phyloP scores from a whole-genome alignment of 345 rosid genomes.

The Acer negundo region DNA sequence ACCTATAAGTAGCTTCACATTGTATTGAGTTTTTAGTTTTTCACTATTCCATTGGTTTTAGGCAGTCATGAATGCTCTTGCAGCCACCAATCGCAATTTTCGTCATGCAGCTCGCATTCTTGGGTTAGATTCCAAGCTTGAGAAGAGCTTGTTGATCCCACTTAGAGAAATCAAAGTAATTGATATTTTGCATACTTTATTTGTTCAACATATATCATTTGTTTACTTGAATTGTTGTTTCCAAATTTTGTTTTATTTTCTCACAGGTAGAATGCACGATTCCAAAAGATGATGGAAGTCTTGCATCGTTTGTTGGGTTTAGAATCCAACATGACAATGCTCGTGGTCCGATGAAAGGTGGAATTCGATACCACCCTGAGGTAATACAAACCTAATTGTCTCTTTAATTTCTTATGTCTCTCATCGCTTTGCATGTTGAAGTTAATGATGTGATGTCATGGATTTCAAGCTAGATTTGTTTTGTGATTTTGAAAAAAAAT shows the following conservation, averaged over 20 bases:
- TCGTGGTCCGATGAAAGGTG: constrained; percentile 88
- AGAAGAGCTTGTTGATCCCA: constrained; percentile 59
- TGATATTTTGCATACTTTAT: background rate
- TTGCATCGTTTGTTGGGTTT: constrained; percentile 77
- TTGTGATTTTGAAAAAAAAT: background rate
- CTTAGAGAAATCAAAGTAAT: constrained; percentile 62
- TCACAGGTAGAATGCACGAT: constrained; percentile 86
- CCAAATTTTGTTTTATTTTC: background rate
- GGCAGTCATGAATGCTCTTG: constrained; percentile 50
- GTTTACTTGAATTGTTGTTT: background rate
- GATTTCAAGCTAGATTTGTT: background rate
- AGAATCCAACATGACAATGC: constrained; percentile 94
- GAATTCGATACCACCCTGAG: constrained; percentile 72
- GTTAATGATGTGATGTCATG: background rate
- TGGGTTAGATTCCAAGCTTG: constrained; percentile 62
- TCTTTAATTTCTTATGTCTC: background rate
- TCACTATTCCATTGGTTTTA: background rate
- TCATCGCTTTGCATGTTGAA: background rate
- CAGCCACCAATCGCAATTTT: constrained; percentile 65
- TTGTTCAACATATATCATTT: background rate
- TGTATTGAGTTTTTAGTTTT: background rate
- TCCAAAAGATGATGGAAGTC: constrained; percentile 81
- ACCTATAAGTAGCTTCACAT: background rate
- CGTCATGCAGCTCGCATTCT: constrained; percentile 58
- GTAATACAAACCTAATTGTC: constrained; percentile 15